Evolutionary conservation across 345 rosid species (phyloP).

Genomic region (Corchorus capsularis): DNA sequence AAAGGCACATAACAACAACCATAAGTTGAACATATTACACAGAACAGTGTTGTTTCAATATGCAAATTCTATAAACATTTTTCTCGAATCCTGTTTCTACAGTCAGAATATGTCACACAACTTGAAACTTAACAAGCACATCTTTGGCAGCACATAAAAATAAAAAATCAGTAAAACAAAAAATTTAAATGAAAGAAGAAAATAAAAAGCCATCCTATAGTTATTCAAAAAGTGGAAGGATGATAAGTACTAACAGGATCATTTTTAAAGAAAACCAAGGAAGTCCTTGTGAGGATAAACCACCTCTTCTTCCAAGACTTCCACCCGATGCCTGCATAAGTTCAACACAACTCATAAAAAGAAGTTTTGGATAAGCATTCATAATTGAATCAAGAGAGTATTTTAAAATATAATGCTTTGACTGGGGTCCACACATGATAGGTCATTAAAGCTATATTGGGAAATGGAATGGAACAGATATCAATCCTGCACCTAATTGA

Average conservation of each 20-base stretch:
- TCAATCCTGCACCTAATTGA: background rate
- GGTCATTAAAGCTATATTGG: background rate
- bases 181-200: background rate
- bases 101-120: background rate
- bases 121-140: background rate
- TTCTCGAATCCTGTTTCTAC: background rate
- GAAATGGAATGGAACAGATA: background rate
- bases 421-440: background rate
- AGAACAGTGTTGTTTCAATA: background rate
- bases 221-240: constrained; percentile 1
- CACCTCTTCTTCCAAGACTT: constrained; percentile 99
- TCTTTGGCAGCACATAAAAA: constrained; percentile 9
- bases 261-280: constrained; percentile 97
- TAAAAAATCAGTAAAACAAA: background rate
- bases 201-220: background rate
- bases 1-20: background rate
- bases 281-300: constrained; percentile 95
- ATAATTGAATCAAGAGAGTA: constrained; percentile 12
- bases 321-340: constrained; percentile 92
- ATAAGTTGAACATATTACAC: background rate
- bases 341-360: constrained; percentile 9
- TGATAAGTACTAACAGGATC: constrained; percentile 79
- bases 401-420: background rate
- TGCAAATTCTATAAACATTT: background rate
- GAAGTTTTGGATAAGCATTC: background rate